Percentiles rank a stretch among this genome's conserved stretches.
Conservation (phyloP, 2,329 filamentous ascomycete species). For the Ophiobolus disseminans region DNA sequence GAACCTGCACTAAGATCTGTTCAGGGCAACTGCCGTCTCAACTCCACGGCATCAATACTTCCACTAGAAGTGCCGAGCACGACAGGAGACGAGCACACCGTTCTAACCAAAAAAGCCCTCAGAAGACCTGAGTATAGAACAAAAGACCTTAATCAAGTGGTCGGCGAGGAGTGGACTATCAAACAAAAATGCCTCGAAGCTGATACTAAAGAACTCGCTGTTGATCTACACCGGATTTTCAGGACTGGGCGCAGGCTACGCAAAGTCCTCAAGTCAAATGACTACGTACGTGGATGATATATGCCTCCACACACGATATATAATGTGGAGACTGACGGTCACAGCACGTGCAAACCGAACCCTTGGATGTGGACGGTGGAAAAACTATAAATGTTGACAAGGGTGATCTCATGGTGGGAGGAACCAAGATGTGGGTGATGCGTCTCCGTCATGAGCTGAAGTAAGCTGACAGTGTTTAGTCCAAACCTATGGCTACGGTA, state of each 20-base stretch:
- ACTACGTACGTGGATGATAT: not conserved
- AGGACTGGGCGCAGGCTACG: not conserved
- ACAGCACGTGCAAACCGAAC: no score
- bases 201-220: not conserved
- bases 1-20: not conserved
- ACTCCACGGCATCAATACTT: not conserved
- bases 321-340: no score
- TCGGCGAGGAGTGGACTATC: not conserved
- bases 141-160: not conserved
- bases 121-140: not conserved
- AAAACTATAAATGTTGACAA: no score
- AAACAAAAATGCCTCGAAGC: not conserved
- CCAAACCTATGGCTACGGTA: conserved; percentile 10
- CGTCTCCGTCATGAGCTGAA: no score
- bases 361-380: no score
- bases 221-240: not conserved
- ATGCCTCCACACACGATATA: no score
- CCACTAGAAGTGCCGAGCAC: not conserved
- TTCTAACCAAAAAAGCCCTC: not conserved
- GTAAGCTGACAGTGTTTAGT: no score
- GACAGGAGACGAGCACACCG: not conserved
- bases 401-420: no score
- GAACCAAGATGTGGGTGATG: no score
- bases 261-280: not conserved
- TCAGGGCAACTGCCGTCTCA: not conserved